Percentiles rank a stretch among this genome's conserved stretches.
phyloP scores from a whole-genome alignment of 2,329 filamentous ascomycete genomes.

The Sphaerulina vaccinii region DNA sequence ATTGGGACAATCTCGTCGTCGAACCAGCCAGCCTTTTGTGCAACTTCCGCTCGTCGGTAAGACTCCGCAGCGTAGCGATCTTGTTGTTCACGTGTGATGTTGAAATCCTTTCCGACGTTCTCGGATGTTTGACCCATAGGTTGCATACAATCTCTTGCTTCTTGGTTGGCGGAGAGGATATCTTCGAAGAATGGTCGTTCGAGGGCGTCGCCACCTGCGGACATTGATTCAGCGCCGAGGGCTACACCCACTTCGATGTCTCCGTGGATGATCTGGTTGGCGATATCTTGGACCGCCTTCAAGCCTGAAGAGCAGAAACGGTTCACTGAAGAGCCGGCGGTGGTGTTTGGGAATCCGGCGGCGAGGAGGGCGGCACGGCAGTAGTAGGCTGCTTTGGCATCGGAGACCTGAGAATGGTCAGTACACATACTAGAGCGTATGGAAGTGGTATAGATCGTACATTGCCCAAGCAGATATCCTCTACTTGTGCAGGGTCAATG shows the following conservation, averaged over 20 bases:
- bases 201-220: constrained; percentile 66
- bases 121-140: constrained; percentile 98
- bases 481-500: constrained; percentile 39
- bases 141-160: constrained; percentile 82
- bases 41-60: constrained; percentile 80
- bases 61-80: constrained; percentile 85
- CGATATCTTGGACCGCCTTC: constrained; percentile 92
- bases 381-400: constrained; percentile 86
- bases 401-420: constrained; percentile 62
- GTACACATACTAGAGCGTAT: neutral
- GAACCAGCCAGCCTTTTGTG: constrained; percentile 88
- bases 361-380: constrained; percentile 83
- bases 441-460: constrained; percentile 48
- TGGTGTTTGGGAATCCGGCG: constrained; percentile 90
- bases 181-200: constrained; percentile 74
- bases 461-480: constrained; percentile 88
- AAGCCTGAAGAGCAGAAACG: constrained; percentile 97
- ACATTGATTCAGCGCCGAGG: constrained; percentile 88
- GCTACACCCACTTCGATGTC: constrained; percentile 86
- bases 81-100: constrained; percentile 74
- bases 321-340: constrained; percentile 78
- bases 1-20: constrained; percentile 94
- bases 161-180: constrained; percentile 68
- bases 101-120: constrained; percentile 90
- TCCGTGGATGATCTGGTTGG: constrained; percentile 76